Percentiles rank a stretch among this genome's conserved stretches.
These are phyloP conservation scores for Kickxella alabastrina DNA, from an alignment of 192 early-diverging fungal genomes.

Conservation along the genomic window DNA sequence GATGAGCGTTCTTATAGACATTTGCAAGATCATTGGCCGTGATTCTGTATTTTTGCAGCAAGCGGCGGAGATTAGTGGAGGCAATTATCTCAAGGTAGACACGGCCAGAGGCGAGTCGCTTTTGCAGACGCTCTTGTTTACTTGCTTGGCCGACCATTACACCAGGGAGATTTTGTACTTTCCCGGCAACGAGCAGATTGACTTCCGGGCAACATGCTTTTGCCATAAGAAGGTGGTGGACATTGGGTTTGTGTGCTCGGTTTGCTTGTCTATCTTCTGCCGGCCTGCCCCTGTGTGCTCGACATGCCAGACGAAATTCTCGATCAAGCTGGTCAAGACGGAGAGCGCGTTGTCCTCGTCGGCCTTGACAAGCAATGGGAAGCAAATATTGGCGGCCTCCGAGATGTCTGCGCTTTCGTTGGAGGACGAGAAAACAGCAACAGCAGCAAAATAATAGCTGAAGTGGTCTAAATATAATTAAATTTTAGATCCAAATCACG, in stretches of 20 bases:
- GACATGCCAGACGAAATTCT: slow-evolving; percentile 73
- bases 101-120: slow-evolving; percentile 61
- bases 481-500: no score
- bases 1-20: slow-evolving; percentile 82
- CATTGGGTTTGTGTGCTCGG: slow-evolving; percentile 96
- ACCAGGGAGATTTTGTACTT: slow-evolving; percentile 68
- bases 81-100: slow-evolving; percentile 73
- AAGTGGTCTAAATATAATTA: no score
- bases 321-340: slow-evolving; percentile 48
- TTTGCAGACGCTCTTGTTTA: slow-evolving; percentile 85
- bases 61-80: slow-evolving; percentile 83
- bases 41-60: slow-evolving; percentile 91
- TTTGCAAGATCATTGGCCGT: slow-evolving; percentile 74
- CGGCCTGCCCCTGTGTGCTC: slow-evolving; percentile 69
- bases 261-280: slow-evolving; percentile 91
- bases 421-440: no score
- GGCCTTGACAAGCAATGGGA: no score
- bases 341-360: slow-evolving; percentile 10
- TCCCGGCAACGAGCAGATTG: slow-evolving; percentile 75
- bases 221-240: slow-evolving; percentile 93
- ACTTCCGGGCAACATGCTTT: slow-evolving; percentile 95
- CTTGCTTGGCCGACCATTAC: slow-evolving; percentile 68
- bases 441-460: no score
- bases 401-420: no score
- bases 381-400: no score